Conservation (phyloP, 345 rosid species). For the Excoecaria cochinchinensis region DNA sequence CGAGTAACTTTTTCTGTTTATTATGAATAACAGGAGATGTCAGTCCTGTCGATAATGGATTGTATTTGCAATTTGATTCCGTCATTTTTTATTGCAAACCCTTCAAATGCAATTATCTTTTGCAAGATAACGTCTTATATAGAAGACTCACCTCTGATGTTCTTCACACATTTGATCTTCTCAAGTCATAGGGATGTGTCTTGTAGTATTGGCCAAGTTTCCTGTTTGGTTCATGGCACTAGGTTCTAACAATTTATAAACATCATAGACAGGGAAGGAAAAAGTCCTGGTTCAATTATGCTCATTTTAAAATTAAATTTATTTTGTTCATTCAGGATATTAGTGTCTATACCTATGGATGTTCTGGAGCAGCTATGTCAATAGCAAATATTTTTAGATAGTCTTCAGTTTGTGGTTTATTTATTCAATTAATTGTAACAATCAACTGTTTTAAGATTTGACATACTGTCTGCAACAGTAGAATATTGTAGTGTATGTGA, state of each 20-base stretch:
- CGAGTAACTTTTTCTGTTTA: too few species aligned
- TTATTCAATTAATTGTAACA: neutral
- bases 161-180: neutral
- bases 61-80: neutral
- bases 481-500: neutral
- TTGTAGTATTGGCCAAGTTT: neutral
- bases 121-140: neutral
- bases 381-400: too few species aligned
- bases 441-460: neutral
- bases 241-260: neutral
- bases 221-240: neutral
- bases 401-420: neutral
- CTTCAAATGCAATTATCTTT: neutral
- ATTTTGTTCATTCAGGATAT: neutral
- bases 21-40: neutral
- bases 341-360: too few species aligned
- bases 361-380: too few species aligned
- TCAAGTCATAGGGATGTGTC: neutral
- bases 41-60: neutral
- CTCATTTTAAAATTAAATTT: neutral
- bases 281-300: neutral
- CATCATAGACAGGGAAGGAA: neutral
- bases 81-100: neutral
- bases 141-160: neutral
- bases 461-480: neutral